Evolutionary conservation across 768 basidiomycete genomes (phyloP), one percentile per base, ranked within the genome.

Genomic region (Infundibulicybe gibba): DNA sequence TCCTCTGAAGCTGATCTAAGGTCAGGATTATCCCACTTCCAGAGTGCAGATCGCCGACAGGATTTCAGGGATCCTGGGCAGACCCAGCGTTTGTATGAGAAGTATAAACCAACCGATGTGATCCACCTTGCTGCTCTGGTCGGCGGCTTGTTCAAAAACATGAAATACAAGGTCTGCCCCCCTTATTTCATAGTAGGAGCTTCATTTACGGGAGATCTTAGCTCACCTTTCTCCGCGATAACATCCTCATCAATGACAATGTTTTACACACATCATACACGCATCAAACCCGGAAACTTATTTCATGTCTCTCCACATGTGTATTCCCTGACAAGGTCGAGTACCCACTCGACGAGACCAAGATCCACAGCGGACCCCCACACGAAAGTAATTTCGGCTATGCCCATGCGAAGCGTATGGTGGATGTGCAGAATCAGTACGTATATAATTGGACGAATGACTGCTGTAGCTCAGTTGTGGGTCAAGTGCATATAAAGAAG

Each of bases 331-430:
- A 97, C 66, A 88, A 93, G 64, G 93, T 94, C 53, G 77, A 82
- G 44, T 97, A 94, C 63, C 95, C 94, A 12, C 79, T 98, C 20
- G 88, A 92, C 55, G 94, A 98, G 69, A 80, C 76, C 55, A 94
- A 94, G 70, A 86, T 98, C 48, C 95, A 98, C 66, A 75, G 77
- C 32, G 94, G 94, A 15, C 90, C 90, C 16, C 94, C 94, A 5
- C 95, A 98, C 61, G 75, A 85, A 48, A 92, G 90, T 56, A 97
- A 97, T 76, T 97, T 91, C 69, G 95, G 94, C 25, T 98, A 98
- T 58, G 90, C 95, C 2, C 87, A 97, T 57, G 94, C 92, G 35
- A 98, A 98, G 68, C 79, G 94, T 15, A 79, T 97, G 76, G 92
- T 98, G 6, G 95, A 97, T 61, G 83, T 97, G 1, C 88, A 92